A percentile compares a stretch with the other conserved stretches of the same genome.
Evolutionary conservation across 306 rosid species (phyloP).

Genomic region (Pueraria montana): DNA sequence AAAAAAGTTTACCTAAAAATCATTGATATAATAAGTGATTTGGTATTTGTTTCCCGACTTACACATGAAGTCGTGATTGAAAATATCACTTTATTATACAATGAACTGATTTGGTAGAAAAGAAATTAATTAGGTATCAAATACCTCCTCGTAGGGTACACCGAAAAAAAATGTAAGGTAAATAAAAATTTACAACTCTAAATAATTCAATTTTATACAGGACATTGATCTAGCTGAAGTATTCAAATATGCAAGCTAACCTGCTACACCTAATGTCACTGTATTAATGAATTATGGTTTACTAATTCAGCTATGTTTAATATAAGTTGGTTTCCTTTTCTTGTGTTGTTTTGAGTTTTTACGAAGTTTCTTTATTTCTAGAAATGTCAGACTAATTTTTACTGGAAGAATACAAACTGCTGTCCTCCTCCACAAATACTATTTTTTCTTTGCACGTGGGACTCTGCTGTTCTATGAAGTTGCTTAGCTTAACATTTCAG

Average conservation of each 20-base stretch:
- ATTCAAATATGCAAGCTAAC: neutral
- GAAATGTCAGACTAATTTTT: neutral
- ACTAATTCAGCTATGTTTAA: neutral
- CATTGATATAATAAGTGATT: too few species aligned
- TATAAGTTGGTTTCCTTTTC: slow-evolving; percentile 4
- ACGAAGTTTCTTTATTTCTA: neutral
- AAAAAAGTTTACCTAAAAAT: too few species aligned
- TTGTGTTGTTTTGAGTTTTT: neutral
- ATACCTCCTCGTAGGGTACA: too few species aligned
- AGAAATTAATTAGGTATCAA: too few species aligned
- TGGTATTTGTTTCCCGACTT: too few species aligned
- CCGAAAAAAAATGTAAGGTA: neutral
- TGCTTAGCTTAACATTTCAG: neutral
- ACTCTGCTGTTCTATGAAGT: neutral
- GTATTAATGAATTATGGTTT: neutral
- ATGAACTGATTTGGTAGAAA: too few species aligned
- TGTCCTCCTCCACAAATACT: neutral
- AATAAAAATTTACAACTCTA: neutral
- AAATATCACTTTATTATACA: too few species aligned
- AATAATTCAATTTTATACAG: neutral
- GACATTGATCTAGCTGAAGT: neutral
- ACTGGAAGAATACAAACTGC: neutral
- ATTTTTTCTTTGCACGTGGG: neutral
- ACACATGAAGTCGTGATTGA: too few species aligned
- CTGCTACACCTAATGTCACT: neutral